Percentiles rank a stretch among this genome's conserved stretches.
Evolutionary conservation across 176 grass and related monocot species (phyloP).

Genomic region (Cocos nucifera): DNA sequence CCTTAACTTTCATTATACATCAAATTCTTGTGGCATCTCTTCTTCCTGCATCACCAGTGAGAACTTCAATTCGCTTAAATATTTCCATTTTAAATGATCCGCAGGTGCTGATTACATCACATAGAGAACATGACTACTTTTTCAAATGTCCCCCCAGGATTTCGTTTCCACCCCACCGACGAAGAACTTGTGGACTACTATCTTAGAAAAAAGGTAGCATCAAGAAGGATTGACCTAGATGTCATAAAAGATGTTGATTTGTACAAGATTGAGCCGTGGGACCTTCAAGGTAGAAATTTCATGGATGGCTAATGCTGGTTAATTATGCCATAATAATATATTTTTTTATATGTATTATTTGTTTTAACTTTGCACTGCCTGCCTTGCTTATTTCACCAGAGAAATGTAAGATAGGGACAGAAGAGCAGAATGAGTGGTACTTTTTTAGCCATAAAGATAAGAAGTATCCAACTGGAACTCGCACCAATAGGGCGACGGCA

Average conservation of each 20-base stretch:
- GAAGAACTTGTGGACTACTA: slow-evolving; percentile 98
- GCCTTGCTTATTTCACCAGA: slow-evolving; percentile 29
- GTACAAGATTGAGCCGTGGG: slow-evolving; percentile 98
- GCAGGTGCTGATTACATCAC: background rate
- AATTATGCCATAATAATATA: no score
- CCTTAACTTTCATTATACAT: no score
- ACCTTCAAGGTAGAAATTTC: slow-evolving; percentile 62
- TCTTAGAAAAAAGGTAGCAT: slow-evolving; percentile 73
- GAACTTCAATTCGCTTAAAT: no score
- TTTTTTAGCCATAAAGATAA: slow-evolving; percentile 99
- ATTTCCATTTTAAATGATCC: background rate
- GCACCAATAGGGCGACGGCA: slow-evolving; percentile 74
- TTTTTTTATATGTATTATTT: no score
- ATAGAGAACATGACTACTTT: slow-evolving; percentile 53
- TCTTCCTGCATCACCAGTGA: background rate
- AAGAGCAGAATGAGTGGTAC: slow-evolving; percentile 84
- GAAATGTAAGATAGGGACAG: slow-evolving; percentile 61
- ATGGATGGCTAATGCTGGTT: slow-evolving; percentile 1
- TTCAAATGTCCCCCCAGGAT: slow-evolving; percentile 76
- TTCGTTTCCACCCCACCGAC: slow-evolving; percentile 91
- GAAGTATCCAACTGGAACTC: slow-evolving; percentile 91
- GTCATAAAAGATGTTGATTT: slow-evolving; percentile 86
- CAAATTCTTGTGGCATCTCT: no score
- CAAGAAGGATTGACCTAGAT: slow-evolving; percentile 77
- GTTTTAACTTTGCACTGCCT: no score